A percentile compares a stretch with the other conserved stretches of the same genome.
phyloP scores from a whole-genome alignment of 208 protist species.

The Crithidia bombi region DNA sequence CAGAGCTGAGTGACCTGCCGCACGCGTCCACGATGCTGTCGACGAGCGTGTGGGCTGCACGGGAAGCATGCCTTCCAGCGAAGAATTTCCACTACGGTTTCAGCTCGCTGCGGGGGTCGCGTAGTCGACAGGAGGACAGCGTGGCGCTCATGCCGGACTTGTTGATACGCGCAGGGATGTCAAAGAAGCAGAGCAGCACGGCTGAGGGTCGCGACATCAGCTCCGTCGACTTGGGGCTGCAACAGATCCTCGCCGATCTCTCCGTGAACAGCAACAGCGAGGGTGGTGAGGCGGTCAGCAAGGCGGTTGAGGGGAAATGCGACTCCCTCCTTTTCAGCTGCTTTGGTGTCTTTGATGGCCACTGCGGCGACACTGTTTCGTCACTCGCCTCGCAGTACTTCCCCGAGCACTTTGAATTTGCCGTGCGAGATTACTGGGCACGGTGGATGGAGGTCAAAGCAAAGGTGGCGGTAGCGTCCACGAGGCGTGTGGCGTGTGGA shows the following conservation, averaged over 20 bases:
- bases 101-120: conserved; percentile 36
- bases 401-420: conserved; percentile 57
- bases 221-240: too few species aligned
- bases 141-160: conserved; percentile 31
- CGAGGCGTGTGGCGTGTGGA: too few species aligned
- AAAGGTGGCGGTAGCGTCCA: background rate
- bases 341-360: conserved; percentile 81
- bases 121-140: conserved; percentile 48
- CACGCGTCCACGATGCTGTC: background rate
- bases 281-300: background rate
- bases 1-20: background rate
- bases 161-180: conserved; percentile 1
- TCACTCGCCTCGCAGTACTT: conserved; percentile 56
- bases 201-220: too few species aligned
- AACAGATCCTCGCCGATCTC: too few species aligned
- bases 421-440: conserved; percentile 33
- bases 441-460: conserved; percentile 5
- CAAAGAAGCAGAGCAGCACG: background rate
- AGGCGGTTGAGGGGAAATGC: background rate
- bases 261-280: background rate
- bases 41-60: too few species aligned
- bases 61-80: background rate
- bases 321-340: too few species aligned
- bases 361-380: conserved; percentile 65
- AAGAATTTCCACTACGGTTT: conserved; percentile 24